These are phyloP conservation scores for Zopfia rhizophila DNA, from an alignment of 2,329 filamentous ascomycete genomes.

Conservation along the genomic window DNA sequence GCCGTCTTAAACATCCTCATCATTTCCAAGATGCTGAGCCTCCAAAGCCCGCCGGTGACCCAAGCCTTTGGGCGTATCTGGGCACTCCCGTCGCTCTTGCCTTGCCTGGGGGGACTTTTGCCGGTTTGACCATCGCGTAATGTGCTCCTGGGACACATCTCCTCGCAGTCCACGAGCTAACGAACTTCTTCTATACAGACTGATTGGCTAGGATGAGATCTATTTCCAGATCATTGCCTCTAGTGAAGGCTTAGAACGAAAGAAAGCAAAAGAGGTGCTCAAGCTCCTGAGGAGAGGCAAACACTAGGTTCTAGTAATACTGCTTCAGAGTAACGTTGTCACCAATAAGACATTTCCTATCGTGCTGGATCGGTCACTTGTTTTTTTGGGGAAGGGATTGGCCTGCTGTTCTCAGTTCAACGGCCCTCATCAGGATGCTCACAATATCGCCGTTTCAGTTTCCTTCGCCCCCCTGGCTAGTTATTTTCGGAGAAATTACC, in stretches of 20 bases:
- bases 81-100: slow-evolving; percentile 82
- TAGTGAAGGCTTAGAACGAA: slow-evolving; percentile 83
- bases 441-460: slow-evolving; percentile 10
- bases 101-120: slow-evolving; percentile 89
- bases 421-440: slow-evolving; percentile 84
- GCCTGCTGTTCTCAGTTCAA: slow-evolving; percentile 93
- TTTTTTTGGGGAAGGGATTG: slow-evolving; percentile 96
- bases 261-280: slow-evolving; percentile 84
- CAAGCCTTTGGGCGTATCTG: slow-evolving; percentile 82
- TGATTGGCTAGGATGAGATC: slow-evolving; percentile 88
- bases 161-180: slow-evolving; percentile 32
- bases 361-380: slow-evolving; percentile 89
- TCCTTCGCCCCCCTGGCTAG: slow-evolving; percentile 58
- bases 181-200: slow-evolving; percentile 46
- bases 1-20: slow-evolving; percentile 39
- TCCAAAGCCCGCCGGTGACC: slow-evolving; percentile 60
- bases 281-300: slow-evolving; percentile 86
- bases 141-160: slow-evolving; percentile 50
- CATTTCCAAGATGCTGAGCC: slow-evolving; percentile 40
- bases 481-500: slow-evolving; percentile 97
- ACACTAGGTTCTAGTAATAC: slow-evolving; percentile 96
- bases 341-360: slow-evolving; percentile 97
- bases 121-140: slow-evolving; percentile 90
- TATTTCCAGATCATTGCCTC: slow-evolving; percentile 96
- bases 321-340: slow-evolving; percentile 95